These are phyloP conservation scores for Cercospora janseana DNA, from an alignment of 2,329 filamentous ascomycete genomes.

Conservation along the genomic window DNA sequence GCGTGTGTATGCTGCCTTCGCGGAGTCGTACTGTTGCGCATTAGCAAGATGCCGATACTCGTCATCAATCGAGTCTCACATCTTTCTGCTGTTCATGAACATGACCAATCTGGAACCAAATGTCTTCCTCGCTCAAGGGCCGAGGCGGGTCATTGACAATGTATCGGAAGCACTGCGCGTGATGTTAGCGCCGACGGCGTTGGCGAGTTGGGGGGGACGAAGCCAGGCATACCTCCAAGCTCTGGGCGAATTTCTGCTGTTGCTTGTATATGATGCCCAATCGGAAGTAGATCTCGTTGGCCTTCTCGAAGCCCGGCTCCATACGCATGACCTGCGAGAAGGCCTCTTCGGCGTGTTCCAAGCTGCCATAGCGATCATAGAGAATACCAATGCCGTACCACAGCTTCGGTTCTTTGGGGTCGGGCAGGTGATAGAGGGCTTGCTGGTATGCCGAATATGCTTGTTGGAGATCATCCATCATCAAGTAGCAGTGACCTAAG, in stretches of 20 bases:
- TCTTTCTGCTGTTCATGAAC: constrained; percentile 99
- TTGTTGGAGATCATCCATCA: constrained; percentile 98
- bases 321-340: constrained; percentile 99
- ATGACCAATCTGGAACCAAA: constrained; percentile 99
- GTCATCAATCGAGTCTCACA: constrained; percentile 56
- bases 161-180: constrained; percentile 88
- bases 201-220: neutral
- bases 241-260: constrained; percentile 88
- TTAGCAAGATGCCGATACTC: constrained; percentile 30
- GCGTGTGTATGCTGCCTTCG: constrained; percentile 86
- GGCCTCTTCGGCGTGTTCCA: constrained; percentile 95
- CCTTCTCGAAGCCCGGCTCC: constrained; percentile 96
- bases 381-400: constrained; percentile 99
- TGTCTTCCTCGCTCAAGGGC: constrained; percentile 93
- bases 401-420: constrained; percentile 95
- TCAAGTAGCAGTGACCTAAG: constrained; percentile 94
- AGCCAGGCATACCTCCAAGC: constrained; percentile 70
- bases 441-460: constrained; percentile 97
- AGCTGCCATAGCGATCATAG: constrained; percentile 92
- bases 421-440: constrained; percentile 84
- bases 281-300: constrained; percentile 97
- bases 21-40: constrained; percentile 73
- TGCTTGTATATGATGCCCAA: constrained; percentile 99
- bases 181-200: constrained; percentile 25
- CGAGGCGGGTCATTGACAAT: constrained; percentile 91